Evolutionary conservation across 2,329 filamentous ascomycete genomes (phyloP), one percentile per base, ranked within the genome.

Genomic region (Aspergillus sp.): DNA sequence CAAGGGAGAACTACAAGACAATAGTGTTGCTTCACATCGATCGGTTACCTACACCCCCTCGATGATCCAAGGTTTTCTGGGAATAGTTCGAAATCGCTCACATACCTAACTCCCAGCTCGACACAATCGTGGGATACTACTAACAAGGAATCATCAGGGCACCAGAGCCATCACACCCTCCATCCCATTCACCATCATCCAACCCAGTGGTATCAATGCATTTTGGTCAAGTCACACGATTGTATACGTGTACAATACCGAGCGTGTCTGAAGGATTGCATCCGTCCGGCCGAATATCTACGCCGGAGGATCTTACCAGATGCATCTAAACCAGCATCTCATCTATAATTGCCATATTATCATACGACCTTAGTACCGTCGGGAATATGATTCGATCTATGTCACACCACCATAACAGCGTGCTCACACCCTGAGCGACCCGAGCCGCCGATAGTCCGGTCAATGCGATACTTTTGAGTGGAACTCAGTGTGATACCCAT

Each of bases 391-490:
- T 42, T 23, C 31, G n/a, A n/a, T 50, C 32, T 38, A 41, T 36
- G 47, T 45, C 47, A 45, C 31, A 40, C 41, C 47, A 50, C 40
- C 38, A 32, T 7, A 13, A 42, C 17, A 13, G 16, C 17, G 17
- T 25, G 14, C 25, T 43, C 40, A 36, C 40, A 19, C 17, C 40
- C 41, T 36, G 34, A 25, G 47, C 47, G 47, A 49, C 38, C 47
- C 47, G 41, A 36, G 25, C 41, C 47, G 41, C 10, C 38, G 31
- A 45, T 25, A 43, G 47, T 50, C 41, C 38, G 20, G 40, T 42
- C 40, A 19, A 14, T 50, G 47, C 47, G 47, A 50, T 45, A 45
- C 17, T 50, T 49, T 50, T 16, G 13, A 32, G 17, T 38, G 23
- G 17, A 49, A 49, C 34, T 42, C 20, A 44, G 20, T n/a, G 25